Evolutionary conservation across 23 red algal genomes (phyloP), one percentile per base, ranked within the genome.

Genomic region (Gracilariopsis chorda): DNA sequence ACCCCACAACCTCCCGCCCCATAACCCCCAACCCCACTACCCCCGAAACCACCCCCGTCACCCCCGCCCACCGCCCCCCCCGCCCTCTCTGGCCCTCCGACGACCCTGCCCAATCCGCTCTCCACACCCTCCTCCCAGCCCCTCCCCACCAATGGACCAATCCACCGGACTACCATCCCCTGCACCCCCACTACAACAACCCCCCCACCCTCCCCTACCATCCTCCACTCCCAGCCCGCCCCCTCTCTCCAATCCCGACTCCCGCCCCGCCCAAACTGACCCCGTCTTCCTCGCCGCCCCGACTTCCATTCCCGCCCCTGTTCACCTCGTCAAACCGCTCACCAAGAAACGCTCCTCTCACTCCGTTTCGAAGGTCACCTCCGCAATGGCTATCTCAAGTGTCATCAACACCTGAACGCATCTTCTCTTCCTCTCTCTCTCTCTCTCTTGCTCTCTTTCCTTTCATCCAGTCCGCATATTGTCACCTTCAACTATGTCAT

Each of bases 331-430:
- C 34, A 11, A 17, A 63, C 16, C 9, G 25, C 11, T 30, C 10
- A 29, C 27, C 25, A 30, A 30, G 34, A 10, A 23, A 63, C 27
- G 27, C 58, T 63, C 29, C 13, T 58, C 77, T 21, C 42, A 53
- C 19, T 59, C 48, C 27, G 77, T 53, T 0, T 80, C 77, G 20
- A 52, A 34, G 55, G 49, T 59, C 11, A 59, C 77, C 12, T 80
- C 80, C 51, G 80, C 80, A 5, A 85, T 85, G 80, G 56, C 80
- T 48, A 85, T 85, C 28, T 85, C 80, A 12, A 85, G 80, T 42
- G 80, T 85, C 32, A 85, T 85, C 62, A 85, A 85, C 37, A 85
- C 49, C n/a, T 85, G 62, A 85, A n/a, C 8, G n/a, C 19, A n/a
- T 60, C 19, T 60, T 60, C 55, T 60, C 29, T 7, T 60, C 29